phyloP scores from a whole-genome alignment of 768 basidiomycete species.

The Naganishia randhawae region DNA sequence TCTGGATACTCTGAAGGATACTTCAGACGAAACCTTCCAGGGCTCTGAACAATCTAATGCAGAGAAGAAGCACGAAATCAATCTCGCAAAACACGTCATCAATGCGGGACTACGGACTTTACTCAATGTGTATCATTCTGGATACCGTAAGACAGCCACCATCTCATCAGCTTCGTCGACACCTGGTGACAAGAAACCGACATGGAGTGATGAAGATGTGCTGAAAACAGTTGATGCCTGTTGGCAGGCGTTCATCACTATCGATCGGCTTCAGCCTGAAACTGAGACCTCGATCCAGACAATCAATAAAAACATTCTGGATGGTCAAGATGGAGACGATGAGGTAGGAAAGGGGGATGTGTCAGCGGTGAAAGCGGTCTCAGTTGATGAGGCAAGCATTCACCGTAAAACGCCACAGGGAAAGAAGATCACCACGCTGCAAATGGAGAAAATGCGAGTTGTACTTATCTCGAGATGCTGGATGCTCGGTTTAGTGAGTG shows the following conservation, averaged over 20 bases:
- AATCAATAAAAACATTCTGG: background rate
- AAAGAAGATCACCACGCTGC: background rate
- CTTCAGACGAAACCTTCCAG: background rate
- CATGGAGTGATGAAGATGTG: constrained; percentile 1
- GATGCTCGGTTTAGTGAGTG: constrained; percentile 15
- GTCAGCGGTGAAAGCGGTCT: background rate
- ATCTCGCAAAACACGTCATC: constrained; percentile 18
- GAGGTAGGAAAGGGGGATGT: background rate
- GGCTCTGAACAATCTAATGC: too few relatives aligned
- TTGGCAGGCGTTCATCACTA: constrained; percentile 15
- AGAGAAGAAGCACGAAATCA: constrained; percentile 10
- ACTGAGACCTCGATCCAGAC: background rate
- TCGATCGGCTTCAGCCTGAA: constrained; percentile 5
- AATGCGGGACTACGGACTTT: constrained; percentile 6
- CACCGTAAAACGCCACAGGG: background rate
- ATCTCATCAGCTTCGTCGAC: background rate
- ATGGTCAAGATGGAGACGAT: background rate
- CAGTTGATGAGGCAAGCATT: background rate
- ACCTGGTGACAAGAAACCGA: background rate
- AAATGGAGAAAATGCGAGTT: constrained; percentile 15
- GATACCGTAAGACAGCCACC: background rate
- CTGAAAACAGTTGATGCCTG: constrained; percentile 1
- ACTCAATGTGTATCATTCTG: constrained; percentile 5
- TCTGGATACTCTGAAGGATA: background rate
- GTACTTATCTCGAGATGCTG: constrained; percentile 12